Base-by-base conservation (phyloP, 495 filamentous ascomycete species). In the Geopyxis carbonaria region DNA sequence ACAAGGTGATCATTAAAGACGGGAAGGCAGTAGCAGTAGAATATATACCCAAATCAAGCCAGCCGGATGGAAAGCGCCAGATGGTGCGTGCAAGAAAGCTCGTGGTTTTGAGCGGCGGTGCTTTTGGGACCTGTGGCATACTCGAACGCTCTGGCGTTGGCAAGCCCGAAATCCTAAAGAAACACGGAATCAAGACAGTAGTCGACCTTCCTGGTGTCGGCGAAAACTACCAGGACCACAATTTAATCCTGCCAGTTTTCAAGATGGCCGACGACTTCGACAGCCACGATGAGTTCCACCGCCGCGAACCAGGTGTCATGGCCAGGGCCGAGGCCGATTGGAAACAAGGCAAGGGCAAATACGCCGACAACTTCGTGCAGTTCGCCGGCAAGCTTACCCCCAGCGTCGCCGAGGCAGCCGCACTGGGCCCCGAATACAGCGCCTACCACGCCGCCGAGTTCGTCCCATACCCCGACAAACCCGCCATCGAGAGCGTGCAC, bases 141-240 rank as follows among this genome's bases (percentile, higher is more conserved):
- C 60, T 78, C 7, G 73, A 79, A 47, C 61, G 73, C 0, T 80
- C 76, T 0, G 74, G 76, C 8, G 53, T 79, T 31, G 74, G 74
- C 15, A 43, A 43, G 11, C 50, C 43, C 2, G 31, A 57, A 38
- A 47, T 60, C n/a, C 55, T 67, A 7, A 29, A 48, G 5, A 16
- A 60, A 1, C 46, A 61, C 3, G 57, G 57, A 1, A 40, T 58
- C 8, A 13, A 45, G 28, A 22, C 16, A 6, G 22, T 53, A 15
- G 53, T 57, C 5, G 47, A 63, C 31, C 45, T 67, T 1, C 64
- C 67, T 0, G 66, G 65, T 8, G 68, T 72, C 4, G 68, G 68
- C 3, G 30, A 56, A 6, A 50, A 63, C 25, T 69, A 67, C 42
- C 60, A 69, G 33, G 68, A 72, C 39, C 68, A 72, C 35, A 50